A percentile compares a stretch with the other conserved stretches of the same genome.
These are phyloP conservation scores for Bipolaris zeicola DNA, from an alignment of 2,329 filamentous ascomycete species.

Conservation along the genomic window DNA sequence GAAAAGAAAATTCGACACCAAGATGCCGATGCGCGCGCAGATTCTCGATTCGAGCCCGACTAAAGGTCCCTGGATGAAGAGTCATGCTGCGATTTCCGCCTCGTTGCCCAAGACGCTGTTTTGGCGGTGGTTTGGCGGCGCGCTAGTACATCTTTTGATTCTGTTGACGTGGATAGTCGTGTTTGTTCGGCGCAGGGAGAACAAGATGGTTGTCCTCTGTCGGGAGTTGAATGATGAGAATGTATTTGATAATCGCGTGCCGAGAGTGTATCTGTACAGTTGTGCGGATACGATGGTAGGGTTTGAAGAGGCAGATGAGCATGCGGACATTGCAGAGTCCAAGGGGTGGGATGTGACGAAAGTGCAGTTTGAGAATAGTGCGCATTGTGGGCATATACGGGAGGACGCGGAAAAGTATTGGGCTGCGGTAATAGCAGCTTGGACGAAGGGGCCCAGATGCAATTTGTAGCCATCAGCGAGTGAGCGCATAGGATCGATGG, in stretches of 20 bases:
- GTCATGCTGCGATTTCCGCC: slow-evolving; percentile 36
- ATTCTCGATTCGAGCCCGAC: slow-evolving; percentile 45
- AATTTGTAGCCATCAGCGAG: not conserved
- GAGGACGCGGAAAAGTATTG: slow-evolving; percentile 64
- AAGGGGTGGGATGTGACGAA: slow-evolving; percentile 58
- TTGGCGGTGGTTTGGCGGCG: slow-evolving; percentile 34
- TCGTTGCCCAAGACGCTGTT: slow-evolving; percentile 34
- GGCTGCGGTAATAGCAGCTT: slow-evolving; percentile 47
- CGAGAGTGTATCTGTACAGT: slow-evolving; percentile 64
- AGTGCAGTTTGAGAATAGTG: slow-evolving; percentile 62
- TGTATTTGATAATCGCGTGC: slow-evolving; percentile 42
- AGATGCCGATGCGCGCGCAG: slow-evolving; percentile 38
- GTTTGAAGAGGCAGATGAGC: slow-evolving; percentile 61
- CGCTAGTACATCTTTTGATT: slow-evolving; percentile 37
- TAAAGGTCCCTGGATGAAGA: slow-evolving; percentile 39
- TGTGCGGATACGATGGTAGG: slow-evolving; percentile 63
- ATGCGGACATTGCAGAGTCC: slow-evolving; percentile 56
- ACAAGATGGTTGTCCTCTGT: slow-evolving; percentile 35
- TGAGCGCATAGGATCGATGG: not conserved
- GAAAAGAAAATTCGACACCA: slow-evolving; percentile 21
- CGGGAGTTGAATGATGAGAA: slow-evolving; percentile 38
- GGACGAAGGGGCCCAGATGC: slow-evolving; percentile 29
- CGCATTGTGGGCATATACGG: slow-evolving; percentile 67
- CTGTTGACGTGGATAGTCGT: slow-evolving; percentile 27
- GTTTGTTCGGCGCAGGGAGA: slow-evolving; percentile 24